These are phyloP conservation scores for Globisporangium uncinulatum DNA, from an alignment of 352 stramenopile genomes.

Conservation along the genomic window DNA sequence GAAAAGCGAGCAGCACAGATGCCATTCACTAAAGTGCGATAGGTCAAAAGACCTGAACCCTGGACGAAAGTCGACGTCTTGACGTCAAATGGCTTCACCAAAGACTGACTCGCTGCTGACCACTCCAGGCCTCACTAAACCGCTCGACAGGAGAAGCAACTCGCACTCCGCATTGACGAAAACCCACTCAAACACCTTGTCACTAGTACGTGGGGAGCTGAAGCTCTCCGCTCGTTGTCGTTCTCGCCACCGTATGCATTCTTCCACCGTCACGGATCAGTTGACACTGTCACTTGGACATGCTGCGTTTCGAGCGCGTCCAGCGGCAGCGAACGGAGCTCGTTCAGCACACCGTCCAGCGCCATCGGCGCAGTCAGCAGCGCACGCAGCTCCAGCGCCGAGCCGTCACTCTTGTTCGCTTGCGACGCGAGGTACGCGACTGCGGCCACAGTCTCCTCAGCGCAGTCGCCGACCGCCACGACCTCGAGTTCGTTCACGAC, in stretches of 20 bases:
- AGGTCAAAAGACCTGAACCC: too few species aligned
- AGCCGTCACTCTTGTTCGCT: background rate
- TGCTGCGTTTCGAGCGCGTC: background rate
- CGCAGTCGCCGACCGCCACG: slow-evolving; percentile 27
- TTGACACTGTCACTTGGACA: background rate
- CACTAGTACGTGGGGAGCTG: too few species aligned
- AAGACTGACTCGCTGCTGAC: too few species aligned
- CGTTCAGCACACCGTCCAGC: background rate
- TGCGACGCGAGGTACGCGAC: background rate
- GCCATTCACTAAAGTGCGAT: background rate
- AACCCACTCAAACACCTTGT: too few species aligned
- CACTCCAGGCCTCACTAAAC: too few species aligned
- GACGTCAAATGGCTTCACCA: background rate
- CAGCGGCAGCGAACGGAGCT: background rate
- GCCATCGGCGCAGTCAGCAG: background rate
- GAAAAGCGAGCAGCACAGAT: background rate
- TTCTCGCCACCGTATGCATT: too few species aligned
- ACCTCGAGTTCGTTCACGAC: slow-evolving; percentile 65
- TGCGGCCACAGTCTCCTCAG: background rate
- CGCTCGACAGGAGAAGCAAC: too few species aligned
- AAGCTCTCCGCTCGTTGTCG: too few species aligned
- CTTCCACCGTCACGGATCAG: too few species aligned
- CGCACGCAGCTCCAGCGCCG: background rate
- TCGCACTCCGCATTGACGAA: too few species aligned
- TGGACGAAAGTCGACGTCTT: too few species aligned